Percentiles rank a stretch among this genome's conserved stretches.
phyloP scores from a whole-genome alignment of 192 early-diverging fungal genomes.

The Radiomyces spectabilis region DNA sequence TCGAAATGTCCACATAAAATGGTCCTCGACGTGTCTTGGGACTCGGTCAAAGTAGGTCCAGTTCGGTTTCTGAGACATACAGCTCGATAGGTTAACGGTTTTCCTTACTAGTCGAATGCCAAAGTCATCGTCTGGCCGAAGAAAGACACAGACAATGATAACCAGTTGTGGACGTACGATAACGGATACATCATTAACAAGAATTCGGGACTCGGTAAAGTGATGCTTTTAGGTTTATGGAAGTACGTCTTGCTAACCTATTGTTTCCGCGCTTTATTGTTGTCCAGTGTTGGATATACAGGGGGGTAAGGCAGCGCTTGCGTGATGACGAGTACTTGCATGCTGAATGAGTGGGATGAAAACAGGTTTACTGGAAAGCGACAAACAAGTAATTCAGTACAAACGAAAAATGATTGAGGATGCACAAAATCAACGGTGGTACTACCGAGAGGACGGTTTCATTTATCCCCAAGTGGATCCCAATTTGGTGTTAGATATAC shows the following conservation, averaged over 20 bases:
- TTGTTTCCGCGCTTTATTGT: neutral
- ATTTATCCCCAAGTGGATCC: constrained; percentile 24
- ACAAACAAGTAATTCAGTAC: constrained; percentile 25
- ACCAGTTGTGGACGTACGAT: constrained; percentile 30
- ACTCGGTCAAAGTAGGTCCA: constrained; percentile 27
- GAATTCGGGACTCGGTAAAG: constrained; percentile 25
- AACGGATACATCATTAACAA: constrained; percentile 27
- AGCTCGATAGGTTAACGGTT: neutral
- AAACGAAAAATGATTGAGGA: constrained; percentile 20
- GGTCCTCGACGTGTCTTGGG: constrained; percentile 19
- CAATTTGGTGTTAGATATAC: constrained; percentile 26
- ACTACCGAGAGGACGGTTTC: constrained; percentile 25
- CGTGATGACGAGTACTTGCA: neutral
- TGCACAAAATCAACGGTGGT: constrained; percentile 27
- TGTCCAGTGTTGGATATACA: constrained; percentile 15
- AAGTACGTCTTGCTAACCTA: neutral
- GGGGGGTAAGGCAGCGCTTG: constrained; percentile 9
- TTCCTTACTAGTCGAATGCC: neutral
- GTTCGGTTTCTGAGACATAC: too few relatives aligned
- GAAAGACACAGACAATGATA: constrained; percentile 11
- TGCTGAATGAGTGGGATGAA: neutral
- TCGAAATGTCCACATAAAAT: constrained; percentile 15
- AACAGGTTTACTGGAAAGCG: constrained; percentile 11
- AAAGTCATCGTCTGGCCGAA: constrained; percentile 18
- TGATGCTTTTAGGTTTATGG: neutral